Conservation (phyloP, 257 asterid species). For the Nicotiana noctiflora region DNA sequence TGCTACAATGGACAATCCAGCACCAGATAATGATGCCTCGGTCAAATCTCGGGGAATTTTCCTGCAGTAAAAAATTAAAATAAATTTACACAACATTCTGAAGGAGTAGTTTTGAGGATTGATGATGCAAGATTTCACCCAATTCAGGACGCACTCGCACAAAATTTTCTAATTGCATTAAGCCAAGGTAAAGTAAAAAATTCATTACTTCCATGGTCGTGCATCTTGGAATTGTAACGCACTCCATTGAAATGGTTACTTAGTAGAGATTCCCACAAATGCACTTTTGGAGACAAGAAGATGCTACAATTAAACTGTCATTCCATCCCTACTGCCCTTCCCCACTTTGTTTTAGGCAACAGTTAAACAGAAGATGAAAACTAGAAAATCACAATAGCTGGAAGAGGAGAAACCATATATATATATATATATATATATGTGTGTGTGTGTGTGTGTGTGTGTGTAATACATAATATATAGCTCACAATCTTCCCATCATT, state of each 20-base stretch:
- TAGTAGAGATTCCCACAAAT: not conserved
- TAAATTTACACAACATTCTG: not conserved
- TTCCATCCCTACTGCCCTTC: not conserved
- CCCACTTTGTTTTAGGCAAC: not conserved
- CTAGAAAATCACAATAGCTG: not conserved
- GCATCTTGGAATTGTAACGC: no score
- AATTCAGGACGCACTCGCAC: not conserved
- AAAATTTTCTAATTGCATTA: not conserved
- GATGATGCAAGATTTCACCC: not conserved
- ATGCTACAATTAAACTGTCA: not conserved
- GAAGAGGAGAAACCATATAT: not conserved
- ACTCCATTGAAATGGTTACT: not conserved
- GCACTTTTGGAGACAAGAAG: not conserved
- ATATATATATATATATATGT: no score
- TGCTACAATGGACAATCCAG: slow-evolving; percentile 85
- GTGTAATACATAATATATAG: no score
- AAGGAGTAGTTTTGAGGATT: not conserved
- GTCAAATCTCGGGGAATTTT: slow-evolving; percentile 86
- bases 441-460: no score
- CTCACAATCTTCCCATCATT: no score
- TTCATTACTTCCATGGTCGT: not conserved
- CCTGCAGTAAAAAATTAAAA: slow-evolving; percentile 41
- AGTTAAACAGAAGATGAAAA: not conserved
- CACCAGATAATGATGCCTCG: slow-evolving; percentile 89
- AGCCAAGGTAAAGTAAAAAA: not conserved